phyloP scores from a whole-genome alignment of 768 basidiomycete species.

The Tylopilus cervinicoccineus region DNA sequence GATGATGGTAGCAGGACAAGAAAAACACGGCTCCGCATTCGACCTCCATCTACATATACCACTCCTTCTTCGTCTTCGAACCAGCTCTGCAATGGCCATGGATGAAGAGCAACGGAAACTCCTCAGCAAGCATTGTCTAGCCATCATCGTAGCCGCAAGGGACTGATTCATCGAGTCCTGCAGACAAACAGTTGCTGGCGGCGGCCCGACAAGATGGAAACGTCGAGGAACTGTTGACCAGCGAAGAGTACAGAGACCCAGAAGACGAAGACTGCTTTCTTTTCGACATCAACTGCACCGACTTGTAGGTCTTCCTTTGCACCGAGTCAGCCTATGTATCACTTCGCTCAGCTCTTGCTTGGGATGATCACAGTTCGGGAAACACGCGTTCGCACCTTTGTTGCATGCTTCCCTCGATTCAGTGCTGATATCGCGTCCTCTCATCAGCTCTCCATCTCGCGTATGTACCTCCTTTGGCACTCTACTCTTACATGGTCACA shows the following conservation, averaged over 20 bases:
- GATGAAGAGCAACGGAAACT: constrained; percentile 11
- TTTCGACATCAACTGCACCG: constrained; percentile 31
- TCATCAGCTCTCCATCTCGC: constrained; percentile 30
- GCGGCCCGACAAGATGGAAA: constrained; percentile 24
- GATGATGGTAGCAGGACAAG: not conserved
- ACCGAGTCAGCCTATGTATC: not conserved
- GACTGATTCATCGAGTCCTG: not conserved
- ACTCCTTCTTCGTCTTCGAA: not conserved
- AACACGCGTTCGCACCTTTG: constrained; percentile 27
- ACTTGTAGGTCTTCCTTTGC: constrained; percentile 20
- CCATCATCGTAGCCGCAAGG: not conserved
- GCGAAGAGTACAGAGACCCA: constrained; percentile 19
- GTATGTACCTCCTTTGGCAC: constrained; percentile 14
- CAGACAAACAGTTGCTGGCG: constrained; percentile 25
- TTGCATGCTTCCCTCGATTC: not conserved
- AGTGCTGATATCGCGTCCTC: constrained; percentile 8
- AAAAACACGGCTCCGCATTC: not conserved
- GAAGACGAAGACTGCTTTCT: constrained; percentile 15
- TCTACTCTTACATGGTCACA: not conserved
- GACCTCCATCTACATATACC: no score
- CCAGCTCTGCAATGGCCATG: constrained; percentile 11
- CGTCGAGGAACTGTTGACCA: constrained; percentile 23
- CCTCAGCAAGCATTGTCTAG: constrained; percentile 16
- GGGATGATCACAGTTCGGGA: constrained; percentile 16
- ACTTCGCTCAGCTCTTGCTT: not conserved